Conservation (phyloP, 202 grass and related monocot genomes). For the Carex arenaria region DNA sequence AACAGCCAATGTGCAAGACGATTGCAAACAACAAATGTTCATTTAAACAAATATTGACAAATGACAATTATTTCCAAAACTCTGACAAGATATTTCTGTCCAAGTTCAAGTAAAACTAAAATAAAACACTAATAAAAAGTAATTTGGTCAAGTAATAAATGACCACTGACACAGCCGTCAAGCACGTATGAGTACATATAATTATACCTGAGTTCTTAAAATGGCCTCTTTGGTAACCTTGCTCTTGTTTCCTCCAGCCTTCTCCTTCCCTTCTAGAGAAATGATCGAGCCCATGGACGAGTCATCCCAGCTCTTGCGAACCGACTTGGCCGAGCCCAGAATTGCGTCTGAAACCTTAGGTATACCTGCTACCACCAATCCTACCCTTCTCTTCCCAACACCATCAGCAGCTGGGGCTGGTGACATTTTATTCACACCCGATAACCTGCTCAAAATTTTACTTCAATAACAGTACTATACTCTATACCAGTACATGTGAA, state of each 20-base stretch:
- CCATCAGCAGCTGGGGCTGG: constrained; percentile 43
- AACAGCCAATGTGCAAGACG: neutral
- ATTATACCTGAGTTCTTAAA: constrained; percentile 53
- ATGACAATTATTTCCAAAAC: neutral
- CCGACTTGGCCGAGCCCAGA: constrained; percentile 40
- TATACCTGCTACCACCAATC: constrained; percentile 63
- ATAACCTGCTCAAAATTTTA: constrained; percentile 14
- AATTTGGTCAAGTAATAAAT: neutral
- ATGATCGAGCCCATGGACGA: constrained; percentile 24
- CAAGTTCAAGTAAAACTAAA: neutral
- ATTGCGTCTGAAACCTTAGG: constrained; percentile 66
- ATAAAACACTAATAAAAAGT: neutral
- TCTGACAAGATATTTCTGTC: neutral
- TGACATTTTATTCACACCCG: constrained; percentile 26
- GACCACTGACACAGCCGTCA: neutral
- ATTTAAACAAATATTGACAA: neutral
- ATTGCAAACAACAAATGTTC: neutral
- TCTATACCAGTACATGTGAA: neutral
- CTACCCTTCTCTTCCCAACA: constrained; percentile 50
- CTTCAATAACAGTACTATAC: neutral
- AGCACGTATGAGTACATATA: neutral
- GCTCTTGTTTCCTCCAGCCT: constrained; percentile 29
- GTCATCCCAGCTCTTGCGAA: constrained; percentile 87
- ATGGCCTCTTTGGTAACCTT: constrained; percentile 44
- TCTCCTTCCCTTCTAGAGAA: constrained; percentile 31